Base-by-base conservation (phyloP, 73 alveolate species). In the Halteria grandinella region DNA sequence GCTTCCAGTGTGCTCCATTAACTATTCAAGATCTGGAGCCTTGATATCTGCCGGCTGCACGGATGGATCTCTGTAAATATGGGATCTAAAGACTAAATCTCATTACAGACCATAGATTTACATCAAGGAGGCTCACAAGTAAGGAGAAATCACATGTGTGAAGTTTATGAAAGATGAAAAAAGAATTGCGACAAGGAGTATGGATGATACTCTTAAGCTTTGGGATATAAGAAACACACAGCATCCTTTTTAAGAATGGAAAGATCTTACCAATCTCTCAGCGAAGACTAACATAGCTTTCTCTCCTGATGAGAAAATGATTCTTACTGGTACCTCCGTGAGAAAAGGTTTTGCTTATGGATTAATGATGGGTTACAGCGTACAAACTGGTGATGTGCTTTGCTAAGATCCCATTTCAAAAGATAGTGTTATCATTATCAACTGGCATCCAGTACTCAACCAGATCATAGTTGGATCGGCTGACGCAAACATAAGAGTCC, bases 211-310 rank as follows among this genome's bases (percentile, higher is more conserved):
- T 24, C 81, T 95, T 86, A 95, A 95, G 62, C 71, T 95, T 32
- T 95, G 99, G 99, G 99, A 95, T 69, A 66, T 89, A 36, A 74
- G 96, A 72, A 87, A 85, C 54, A 75, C 91, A 8, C 83, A 58
- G 33, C 91, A 89, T 52, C 97, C 97, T 15, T 51, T 93, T 49
- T 50, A 60, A 0, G 79, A 31, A 14, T 88, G 91, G 78, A 41
- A 83, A 3, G 91, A 83, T 48, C 78, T 88, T 17, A 31, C 55
- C 15, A 63, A 75, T 41, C 32, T 44, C 18, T 41, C 66, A 0
- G 50, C 47, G 1, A 43, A 83, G 59, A 75, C 91, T 24, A 43
- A 83, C 27, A 57, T 87, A 5, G 25, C 77, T 37, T 25, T 88
- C 0, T 88, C 92, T 1, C 89, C 95, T 28, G 89, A 75, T 44